A percentile compares a stretch with the other conserved stretches of the same genome.
phyloP scores from a whole-genome alignment of 345 rosid genomes.

The Pugionium cornutum region DNA sequence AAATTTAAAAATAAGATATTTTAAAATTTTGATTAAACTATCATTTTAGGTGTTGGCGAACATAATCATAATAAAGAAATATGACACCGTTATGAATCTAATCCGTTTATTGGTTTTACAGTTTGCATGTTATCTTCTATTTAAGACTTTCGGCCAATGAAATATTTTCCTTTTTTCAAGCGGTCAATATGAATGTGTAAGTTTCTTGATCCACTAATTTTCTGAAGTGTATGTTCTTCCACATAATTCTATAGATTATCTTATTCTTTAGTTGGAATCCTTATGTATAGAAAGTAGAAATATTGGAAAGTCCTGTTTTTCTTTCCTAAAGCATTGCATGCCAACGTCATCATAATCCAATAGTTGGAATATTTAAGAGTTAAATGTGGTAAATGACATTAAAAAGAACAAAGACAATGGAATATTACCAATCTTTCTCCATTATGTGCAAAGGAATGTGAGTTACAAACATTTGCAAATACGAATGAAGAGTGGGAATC shows the following conservation, averaged over 20 bases:
- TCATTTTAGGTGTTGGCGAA: neutral
- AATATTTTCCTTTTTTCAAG: neutral
- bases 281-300: constrained; percentile 7
- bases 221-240: constrained; percentile 12
- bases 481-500: no score
- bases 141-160: neutral
- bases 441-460: no score
- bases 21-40: no score
- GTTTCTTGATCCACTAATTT: constrained; percentile 21
- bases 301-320: neutral
- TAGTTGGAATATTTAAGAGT: neutral
- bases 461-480: no score
- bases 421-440: no score
- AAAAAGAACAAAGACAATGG: no score
- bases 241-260: constrained; percentile 9
- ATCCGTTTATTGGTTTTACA: constrained; percentile 18
- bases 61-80: constrained; percentile 20
- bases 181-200: neutral
- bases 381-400: neutral
- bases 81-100: constrained; percentile 4
- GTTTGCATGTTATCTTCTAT: neutral
- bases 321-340: constrained; percentile 10
- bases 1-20: no score
- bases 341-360: constrained; percentile 6
- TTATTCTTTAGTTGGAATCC: constrained; percentile 4